A percentile compares a stretch with the other conserved stretches of the same genome.
Conservation (phyloP, 768 basidiomycete genomes). For the Cubamyces lactineus region DNA sequence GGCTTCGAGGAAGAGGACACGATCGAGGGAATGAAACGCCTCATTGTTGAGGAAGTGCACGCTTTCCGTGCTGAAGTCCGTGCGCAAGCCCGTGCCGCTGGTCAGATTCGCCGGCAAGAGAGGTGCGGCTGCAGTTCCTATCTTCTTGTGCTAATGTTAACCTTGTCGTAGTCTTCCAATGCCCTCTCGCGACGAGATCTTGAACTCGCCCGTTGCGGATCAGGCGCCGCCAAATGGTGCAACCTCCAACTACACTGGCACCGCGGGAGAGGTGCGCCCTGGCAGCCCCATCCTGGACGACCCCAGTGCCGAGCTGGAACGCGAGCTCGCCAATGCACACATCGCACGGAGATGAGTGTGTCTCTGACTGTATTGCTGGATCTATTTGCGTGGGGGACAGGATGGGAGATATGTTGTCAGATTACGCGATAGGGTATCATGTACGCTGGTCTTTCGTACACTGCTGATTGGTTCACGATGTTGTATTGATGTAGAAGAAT, state of each 20-base stretch:
- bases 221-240: conserved; percentile 59
- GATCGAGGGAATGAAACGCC: conserved; percentile 94
- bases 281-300: conserved; percentile 82
- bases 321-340: conserved; percentile 80
- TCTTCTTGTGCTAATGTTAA: neutral
- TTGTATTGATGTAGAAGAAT: conserved; percentile 1
- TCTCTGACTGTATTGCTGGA: neutral
- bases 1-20: conserved; percentile 95
- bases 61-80: conserved; percentile 90
- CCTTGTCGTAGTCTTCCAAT: conserved; percentile 63
- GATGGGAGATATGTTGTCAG: neutral
- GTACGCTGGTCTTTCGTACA: conserved; percentile 3
- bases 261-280: conserved; percentile 44
- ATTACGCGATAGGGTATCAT: neutral
- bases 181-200: conserved; percentile 79
- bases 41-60: conserved; percentile 93
- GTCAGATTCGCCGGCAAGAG: conserved; percentile 77
- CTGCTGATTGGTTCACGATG: neutral
- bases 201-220: conserved; percentile 75
- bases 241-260: conserved; percentile 68
- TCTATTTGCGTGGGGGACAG: neutral
- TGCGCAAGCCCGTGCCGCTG: conserved; percentile 72
- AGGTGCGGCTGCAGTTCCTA: conserved; percentile 47
- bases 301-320: conserved; percentile 83
- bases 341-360: conserved; percentile 35